These are phyloP conservation scores for Chamaenerion angustifolium DNA, from an alignment of 345 rosid species.

Conservation along the genomic window DNA sequence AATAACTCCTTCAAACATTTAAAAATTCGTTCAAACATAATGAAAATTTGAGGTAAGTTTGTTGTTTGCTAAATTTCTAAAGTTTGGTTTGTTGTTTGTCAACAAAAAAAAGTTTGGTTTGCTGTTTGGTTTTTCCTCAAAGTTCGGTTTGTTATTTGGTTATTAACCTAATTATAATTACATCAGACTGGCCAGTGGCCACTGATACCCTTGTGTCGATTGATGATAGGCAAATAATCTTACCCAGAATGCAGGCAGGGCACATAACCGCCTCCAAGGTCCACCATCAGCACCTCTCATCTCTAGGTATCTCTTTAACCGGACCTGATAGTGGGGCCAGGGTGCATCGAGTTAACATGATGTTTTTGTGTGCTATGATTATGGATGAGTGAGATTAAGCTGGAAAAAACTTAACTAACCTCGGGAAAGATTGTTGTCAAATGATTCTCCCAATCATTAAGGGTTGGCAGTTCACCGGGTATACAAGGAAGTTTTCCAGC, in stretches of 20 bases:
- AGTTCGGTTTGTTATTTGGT: too few relatives aligned
- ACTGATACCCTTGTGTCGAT: too few relatives aligned
- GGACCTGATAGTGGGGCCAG: constrained; percentile 38
- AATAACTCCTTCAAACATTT: too few relatives aligned
- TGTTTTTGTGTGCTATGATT: constrained; percentile 7
- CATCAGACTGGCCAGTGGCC: too few relatives aligned
- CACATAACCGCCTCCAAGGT: constrained; percentile 95
- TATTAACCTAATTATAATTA: too few relatives aligned
- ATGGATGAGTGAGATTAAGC: not conserved
- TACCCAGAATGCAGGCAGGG: constrained; percentile 98
- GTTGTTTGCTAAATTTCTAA: too few relatives aligned
- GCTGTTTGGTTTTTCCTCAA: too few relatives aligned
- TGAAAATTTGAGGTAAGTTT: too few relatives aligned
- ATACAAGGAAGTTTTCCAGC: constrained; percentile 85
- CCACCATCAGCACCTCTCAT: constrained; percentile 99
- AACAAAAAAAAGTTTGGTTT: too few relatives aligned
- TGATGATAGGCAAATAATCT: not conserved
- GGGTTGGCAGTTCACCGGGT: constrained; percentile 84
- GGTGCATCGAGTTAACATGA: not conserved
- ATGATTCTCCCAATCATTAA: constrained; percentile 94
- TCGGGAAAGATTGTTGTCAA: constrained; percentile 95
- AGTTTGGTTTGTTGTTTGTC: too few relatives aligned
- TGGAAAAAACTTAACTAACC: constrained; percentile 25
- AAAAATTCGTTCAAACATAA: too few relatives aligned
- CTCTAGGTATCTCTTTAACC: constrained; percentile 94